Conservation (phyloP, 2,329 filamentous ascomycete species). For the Ilyonectria sp. region DNA sequence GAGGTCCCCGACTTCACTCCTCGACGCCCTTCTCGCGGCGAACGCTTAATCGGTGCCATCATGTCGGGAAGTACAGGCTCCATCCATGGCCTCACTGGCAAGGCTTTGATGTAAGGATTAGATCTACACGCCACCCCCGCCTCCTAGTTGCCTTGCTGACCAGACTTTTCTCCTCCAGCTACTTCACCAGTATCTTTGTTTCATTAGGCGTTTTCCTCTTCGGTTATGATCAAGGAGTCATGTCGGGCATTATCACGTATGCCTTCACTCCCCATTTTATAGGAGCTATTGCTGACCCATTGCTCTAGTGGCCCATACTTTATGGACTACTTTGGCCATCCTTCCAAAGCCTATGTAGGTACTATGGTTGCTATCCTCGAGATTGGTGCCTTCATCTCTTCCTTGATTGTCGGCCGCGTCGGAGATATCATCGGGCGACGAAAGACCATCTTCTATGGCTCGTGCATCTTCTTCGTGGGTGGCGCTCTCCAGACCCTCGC, state of each 20-base stretch:
- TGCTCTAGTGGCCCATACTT: conserved; percentile 84
- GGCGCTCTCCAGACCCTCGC: conserved; percentile 89
- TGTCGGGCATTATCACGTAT: conserved; percentile 82
- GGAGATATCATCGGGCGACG: conserved; percentile 93
- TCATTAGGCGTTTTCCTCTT: conserved; percentile 91
- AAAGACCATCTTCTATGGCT: conserved; percentile 93
- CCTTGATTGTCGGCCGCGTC: conserved; percentile 86
- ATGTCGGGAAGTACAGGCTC: conserved; percentile 86
- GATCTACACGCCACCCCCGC: not conserved
- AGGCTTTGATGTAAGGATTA: conserved; percentile 83
- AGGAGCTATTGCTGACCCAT: conserved; percentile 40
- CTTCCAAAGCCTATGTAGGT: conserved; percentile 87
- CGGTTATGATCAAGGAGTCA: conserved; percentile 91
- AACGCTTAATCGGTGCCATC: conserved; percentile 83
- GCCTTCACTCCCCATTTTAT: conserved; percentile 43
- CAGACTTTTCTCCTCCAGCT: conserved; percentile 65
- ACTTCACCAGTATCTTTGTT: conserved; percentile 94
- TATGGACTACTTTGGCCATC: conserved; percentile 92
- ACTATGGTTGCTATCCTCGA: conserved; percentile 99
- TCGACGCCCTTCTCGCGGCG: conserved; percentile 74
- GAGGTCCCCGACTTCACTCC: conserved; percentile 80
- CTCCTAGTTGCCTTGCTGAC: conserved; percentile 35
- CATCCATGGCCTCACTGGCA: conserved; percentile 94
- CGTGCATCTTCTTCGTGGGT: conserved; percentile 87
- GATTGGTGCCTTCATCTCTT: conserved; percentile 92